Conservation (phyloP, 768 basidiomycete genomes). For the Russula dissimulans region DNA sequence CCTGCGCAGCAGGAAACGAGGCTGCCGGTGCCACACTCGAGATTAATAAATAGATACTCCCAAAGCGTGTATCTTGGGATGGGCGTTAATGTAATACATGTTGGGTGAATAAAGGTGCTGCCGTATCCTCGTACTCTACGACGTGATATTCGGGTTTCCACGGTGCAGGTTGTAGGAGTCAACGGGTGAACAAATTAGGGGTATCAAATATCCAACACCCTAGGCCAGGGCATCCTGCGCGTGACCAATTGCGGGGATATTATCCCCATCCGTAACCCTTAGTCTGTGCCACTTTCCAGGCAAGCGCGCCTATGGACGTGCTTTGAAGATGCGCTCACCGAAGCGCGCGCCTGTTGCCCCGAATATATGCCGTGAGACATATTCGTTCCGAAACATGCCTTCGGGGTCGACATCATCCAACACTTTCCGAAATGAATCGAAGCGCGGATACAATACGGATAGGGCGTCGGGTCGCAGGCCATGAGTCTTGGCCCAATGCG, state of each 20-base stretch:
- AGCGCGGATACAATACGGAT: slow-evolving; percentile 66
- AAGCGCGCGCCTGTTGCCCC: slow-evolving; percentile 40
- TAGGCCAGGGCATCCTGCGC: not conserved
- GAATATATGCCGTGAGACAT: slow-evolving; percentile 80
- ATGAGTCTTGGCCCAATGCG: slow-evolving; percentile 97
- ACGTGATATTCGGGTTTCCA: not conserved
- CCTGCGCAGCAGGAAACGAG: not conserved
- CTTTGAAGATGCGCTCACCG: slow-evolving; percentile 41
- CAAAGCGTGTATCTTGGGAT: not conserved
- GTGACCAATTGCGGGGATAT: not conserved
- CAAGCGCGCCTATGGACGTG: slow-evolving; percentile 19
- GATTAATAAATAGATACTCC: not conserved
- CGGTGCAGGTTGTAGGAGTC: not conserved
- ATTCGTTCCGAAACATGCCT: slow-evolving; percentile 80
- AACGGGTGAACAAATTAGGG: not conserved
- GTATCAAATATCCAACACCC: not conserved
- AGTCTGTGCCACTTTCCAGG: slow-evolving; percentile 1
- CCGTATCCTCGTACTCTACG: not conserved
- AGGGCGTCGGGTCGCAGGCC: slow-evolving; percentile 54
- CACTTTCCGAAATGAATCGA: slow-evolving; percentile 65
- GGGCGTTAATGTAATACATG: not conserved
- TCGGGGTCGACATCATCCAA: slow-evolving; percentile 61
- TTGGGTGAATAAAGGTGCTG: not conserved
- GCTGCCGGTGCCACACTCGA: not conserved
- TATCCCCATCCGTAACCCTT: slow-evolving; percentile 7